Percentiles rank a stretch among this genome's conserved stretches.
Evolutionary conservation across 2,329 filamentous ascomycete genomes (phyloP).

Genomic region (Paradendryphiella salina): DNA sequence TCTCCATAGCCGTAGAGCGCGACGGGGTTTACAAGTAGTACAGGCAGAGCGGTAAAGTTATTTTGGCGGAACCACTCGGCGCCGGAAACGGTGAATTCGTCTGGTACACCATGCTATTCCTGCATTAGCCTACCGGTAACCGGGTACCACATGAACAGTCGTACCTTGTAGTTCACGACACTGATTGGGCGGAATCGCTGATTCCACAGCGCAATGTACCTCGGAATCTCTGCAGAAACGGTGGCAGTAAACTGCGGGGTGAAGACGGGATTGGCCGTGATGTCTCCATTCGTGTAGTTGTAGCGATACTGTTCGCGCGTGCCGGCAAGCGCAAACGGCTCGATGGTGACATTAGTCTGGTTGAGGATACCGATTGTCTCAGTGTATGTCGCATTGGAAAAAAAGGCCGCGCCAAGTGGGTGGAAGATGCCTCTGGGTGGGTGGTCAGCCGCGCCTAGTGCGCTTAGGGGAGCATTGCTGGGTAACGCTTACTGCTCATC

Average conservation of each 20-base stretch:
- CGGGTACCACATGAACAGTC: slow-evolving; percentile 10
- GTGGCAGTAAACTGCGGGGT: slow-evolving; percentile 30
- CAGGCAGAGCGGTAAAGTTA: slow-evolving; percentile 43
- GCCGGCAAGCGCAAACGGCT: slow-evolving; percentile 40
- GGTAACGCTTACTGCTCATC: slow-evolving; percentile 44
- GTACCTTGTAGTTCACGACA: slow-evolving; percentile 43
- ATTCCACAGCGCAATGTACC: slow-evolving; percentile 42
- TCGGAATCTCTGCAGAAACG: slow-evolving; percentile 39
- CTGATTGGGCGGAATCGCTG: slow-evolving; percentile 40
- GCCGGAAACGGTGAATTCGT: slow-evolving; percentile 42
- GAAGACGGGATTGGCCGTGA: slow-evolving; percentile 26
- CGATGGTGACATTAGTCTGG: slow-evolving; percentile 37
- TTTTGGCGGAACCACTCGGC: slow-evolving; percentile 43
- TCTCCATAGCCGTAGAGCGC: slow-evolving; percentile 47
- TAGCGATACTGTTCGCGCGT: slow-evolving; percentile 39
- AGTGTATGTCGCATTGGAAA: slow-evolving; percentile 44
- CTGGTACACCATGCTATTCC: slow-evolving; percentile 43
- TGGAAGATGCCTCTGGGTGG: slow-evolving; percentile 45
- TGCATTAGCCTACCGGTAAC: slow-evolving; percentile 20
- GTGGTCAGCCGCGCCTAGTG: slow-evolving; percentile 40
- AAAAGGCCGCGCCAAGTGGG: slow-evolving; percentile 46
- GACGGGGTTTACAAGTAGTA: slow-evolving; percentile 42
- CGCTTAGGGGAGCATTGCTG: slow-evolving; percentile 20
- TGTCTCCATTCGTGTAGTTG: slow-evolving; percentile 40
- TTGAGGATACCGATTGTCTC: slow-evolving; percentile 44